A percentile compares a stretch with the other conserved stretches of the same genome.
Conservation (phyloP, 371 early-diverging fungal species). For the Mortierella sp. region DNA sequence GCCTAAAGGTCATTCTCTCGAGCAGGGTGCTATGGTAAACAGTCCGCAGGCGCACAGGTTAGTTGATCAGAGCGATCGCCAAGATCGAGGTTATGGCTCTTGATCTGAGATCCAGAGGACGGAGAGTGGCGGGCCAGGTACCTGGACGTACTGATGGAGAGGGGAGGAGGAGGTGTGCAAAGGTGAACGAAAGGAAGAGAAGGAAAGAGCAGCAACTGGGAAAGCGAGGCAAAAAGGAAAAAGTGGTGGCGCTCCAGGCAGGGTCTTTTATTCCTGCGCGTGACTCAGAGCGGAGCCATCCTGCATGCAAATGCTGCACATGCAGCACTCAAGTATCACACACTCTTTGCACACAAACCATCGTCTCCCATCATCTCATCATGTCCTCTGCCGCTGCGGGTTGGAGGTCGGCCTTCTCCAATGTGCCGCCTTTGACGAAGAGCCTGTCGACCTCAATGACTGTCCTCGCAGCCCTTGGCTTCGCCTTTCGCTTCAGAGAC, state of each 20-base stretch:
- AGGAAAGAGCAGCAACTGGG: background rate
- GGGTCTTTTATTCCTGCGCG: background rate
- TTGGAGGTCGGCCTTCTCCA: slow-evolving; percentile 35
- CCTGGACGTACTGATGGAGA: too few relatives aligned
- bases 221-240: background rate
- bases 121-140: too few relatives aligned
- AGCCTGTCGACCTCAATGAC: slow-evolving; percentile 37
- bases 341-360: background rate
- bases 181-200: background rate
- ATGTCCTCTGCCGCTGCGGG: slow-evolving; percentile 18
- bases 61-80: background rate
- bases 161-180: too few relatives aligned
- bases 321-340: background rate
- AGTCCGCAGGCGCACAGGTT: too few relatives aligned
- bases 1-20: slow-evolving; percentile 46
- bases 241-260: background rate
- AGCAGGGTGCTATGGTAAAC: too few relatives aligned
- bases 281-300: background rate
- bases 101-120: too few relatives aligned
- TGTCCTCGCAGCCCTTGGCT: slow-evolving; percentile 27
- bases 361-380: background rate
- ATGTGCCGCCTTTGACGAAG: slow-evolving; percentile 45
- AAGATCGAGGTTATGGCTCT: too few relatives aligned
- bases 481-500: slow-evolving; percentile 23
- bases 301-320: background rate